Evolutionary conservation across 345 rosid species (phyloP), one percentile per base, ranked within the genome.

Genomic region (Melastoma malabathricum): DNA sequence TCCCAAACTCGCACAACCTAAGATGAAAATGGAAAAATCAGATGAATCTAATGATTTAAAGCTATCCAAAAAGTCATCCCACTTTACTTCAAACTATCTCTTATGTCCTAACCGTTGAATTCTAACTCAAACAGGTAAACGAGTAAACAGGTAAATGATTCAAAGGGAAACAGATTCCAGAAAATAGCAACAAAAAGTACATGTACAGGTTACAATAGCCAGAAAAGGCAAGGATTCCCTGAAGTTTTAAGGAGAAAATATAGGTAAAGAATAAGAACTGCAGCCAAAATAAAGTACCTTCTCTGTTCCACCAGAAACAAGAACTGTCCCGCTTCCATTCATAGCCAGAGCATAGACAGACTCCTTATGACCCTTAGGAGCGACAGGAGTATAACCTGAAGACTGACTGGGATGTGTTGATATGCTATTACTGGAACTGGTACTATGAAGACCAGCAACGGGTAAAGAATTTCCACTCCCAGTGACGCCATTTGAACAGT

Each of bases 1-100:
- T 93, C 99, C 99, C 99, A 93, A 65, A 88, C 95, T 41, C 99
- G 97, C 66, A 93, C 85, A 60, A 88, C 97, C 99, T 93, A 55
- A 39, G 70, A 46, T 52, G 59, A 66, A 1, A 34, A 34, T 7
- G 55, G 34, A 45, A 60, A 38, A 48, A 48, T n/a, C 7, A 25
- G 5, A 34, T 51, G 25, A 51, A 51, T 34, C 44, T 43, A 8
- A 16, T 22, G n/a, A 34, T 12, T 34, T 34, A 6, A 34, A 5
- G 12, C 7, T 31, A 1, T 31, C 38, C 9, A 31, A 31, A 7
- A 31, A 31, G 38, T 31, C 10, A 9, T 7, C 9, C 10, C 4
- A 5, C 38, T 31, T 31, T 31, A 31, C 10, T 31, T 31, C 38
- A 31, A 31, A 31, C 38, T 31, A 31, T 7, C 7, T 31, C 3